Percentiles rank a stretch among this genome's conserved stretches.
These are phyloP conservation scores for Inga oerstediana DNA, from an alignment of 306 rosid genomes.

Conservation along the genomic window DNA sequence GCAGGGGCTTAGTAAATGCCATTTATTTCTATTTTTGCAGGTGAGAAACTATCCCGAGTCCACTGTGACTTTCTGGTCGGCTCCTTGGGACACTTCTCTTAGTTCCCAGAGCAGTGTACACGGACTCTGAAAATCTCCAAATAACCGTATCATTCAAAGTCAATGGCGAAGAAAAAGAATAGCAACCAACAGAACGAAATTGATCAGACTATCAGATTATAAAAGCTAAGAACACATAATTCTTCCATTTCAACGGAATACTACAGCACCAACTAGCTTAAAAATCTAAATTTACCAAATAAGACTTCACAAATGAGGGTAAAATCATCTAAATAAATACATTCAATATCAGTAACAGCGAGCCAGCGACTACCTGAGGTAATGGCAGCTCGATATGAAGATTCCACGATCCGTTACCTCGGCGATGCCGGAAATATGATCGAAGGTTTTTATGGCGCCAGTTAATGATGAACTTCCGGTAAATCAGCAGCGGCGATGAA, in stretches of 20 bases:
- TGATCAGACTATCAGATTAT: background rate
- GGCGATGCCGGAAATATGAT: background rate
- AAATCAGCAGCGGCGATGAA: background rate
- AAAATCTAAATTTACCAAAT: constrained; percentile 16
- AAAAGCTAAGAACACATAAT: background rate
- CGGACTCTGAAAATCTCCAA: background rate
- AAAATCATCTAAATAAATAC: constrained; percentile 18
- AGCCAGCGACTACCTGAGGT: background rate
- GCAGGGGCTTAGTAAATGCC: constrained; percentile 30
- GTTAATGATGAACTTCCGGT: background rate
- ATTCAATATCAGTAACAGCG: background rate
- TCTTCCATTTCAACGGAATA: constrained; percentile 17
- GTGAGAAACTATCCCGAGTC: background rate
- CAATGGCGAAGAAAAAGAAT: background rate
- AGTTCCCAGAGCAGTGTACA: constrained; percentile 11
- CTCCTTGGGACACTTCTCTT: constrained; percentile 17
- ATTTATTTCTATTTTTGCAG: constrained; percentile 19
- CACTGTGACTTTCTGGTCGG: constrained; percentile 2
- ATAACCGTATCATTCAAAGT: background rate
- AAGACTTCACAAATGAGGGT: background rate
- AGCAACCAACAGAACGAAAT: background rate
- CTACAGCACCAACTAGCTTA: background rate
- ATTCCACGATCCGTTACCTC: background rate
- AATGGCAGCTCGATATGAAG: constrained; percentile 24
- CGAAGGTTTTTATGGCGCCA: too few species aligned